These are phyloP conservation scores for Termitomyces sp. DNA, from an alignment of 768 basidiomycete genomes.

Conservation along the genomic window DNA sequence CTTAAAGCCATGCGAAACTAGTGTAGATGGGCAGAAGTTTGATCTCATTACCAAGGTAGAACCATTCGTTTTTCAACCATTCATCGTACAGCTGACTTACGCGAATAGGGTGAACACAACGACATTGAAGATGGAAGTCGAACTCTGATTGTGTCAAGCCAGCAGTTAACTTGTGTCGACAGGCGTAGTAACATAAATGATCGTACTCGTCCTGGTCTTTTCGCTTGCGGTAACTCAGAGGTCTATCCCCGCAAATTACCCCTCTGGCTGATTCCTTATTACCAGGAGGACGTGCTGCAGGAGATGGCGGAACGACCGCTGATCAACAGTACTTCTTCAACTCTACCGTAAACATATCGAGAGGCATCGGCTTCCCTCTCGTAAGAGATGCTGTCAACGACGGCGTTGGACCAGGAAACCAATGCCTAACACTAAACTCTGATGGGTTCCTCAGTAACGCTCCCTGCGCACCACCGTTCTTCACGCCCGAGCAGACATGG, in stretches of 20 bases:
- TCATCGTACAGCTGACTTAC: not conserved
- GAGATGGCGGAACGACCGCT: constrained; percentile 21
- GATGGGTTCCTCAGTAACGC: constrained; percentile 23
- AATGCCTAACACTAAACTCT: constrained; percentile 17
- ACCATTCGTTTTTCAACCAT: not conserved
- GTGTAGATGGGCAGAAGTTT: constrained; percentile 23
- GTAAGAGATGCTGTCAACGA: constrained; percentile 17
- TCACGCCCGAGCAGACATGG: constrained; percentile 23
- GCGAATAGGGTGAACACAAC: constrained; percentile 21
- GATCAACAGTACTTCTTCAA: constrained; percentile 24
- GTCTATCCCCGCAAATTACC: not conserved
- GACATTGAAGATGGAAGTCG: constrained; percentile 18
- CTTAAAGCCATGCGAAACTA: constrained; percentile 19
- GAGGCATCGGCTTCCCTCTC: constrained; percentile 14
- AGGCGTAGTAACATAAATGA: constrained; percentile 20
- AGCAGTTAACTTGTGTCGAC: constrained; percentile 22
- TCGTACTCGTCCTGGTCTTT: constrained; percentile 21
- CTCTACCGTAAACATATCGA: constrained; percentile 12
- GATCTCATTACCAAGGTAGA: constrained; percentile 24
- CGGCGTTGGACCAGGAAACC: constrained; percentile 20
- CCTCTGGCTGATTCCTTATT: not conserved
- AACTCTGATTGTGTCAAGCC: constrained; percentile 24
- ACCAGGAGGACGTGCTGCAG: constrained; percentile 21
- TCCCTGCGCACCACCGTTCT: constrained; percentile 20
- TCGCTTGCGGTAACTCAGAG: constrained; percentile 18